These are phyloP conservation scores for Suillus subaureus DNA, from an alignment of 768 basidiomycete genomes.

Conservation along the genomic window DNA sequence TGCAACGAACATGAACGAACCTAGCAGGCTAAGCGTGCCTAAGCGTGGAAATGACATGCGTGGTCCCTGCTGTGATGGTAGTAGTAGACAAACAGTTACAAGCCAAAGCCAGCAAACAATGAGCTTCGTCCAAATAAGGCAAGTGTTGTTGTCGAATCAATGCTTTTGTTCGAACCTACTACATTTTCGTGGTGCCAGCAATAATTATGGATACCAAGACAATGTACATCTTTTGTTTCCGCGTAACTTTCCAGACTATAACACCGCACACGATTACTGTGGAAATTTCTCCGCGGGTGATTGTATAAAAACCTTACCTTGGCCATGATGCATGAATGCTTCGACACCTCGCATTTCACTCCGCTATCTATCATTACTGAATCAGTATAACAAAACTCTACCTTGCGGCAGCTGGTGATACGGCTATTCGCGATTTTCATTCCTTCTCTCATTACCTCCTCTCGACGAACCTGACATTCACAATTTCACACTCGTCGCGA, in stretches of 20 bases:
- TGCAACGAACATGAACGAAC: conserved; percentile 3
- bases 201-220: background rate
- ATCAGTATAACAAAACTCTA: background rate
- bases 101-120: background rate
- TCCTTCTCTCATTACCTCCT: conserved; percentile 18
- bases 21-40: background rate
- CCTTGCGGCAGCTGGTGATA: background rate
- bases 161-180: background rate
- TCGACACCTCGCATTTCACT: background rate
- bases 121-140: conserved; percentile 18
- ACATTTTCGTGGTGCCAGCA: background rate
- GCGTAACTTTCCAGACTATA: background rate
- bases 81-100: background rate
- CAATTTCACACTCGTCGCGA: background rate
- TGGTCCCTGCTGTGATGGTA: background rate
- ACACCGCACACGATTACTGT: background rate
- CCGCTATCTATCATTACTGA: background rate
- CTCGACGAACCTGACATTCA: background rate
- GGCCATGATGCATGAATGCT: background rate
- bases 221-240: conserved; percentile 1
- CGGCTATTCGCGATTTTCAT: conserved; percentile 19
- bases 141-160: conserved; percentile 20
- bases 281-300: background rate
- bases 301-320: background rate
- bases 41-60: conserved; percentile 2